Evolutionary conservation across 2,329 filamentous ascomycete genomes (phyloP), one percentile per base, ranked within the genome.

Genomic region (Didymella segeticola): DNA sequence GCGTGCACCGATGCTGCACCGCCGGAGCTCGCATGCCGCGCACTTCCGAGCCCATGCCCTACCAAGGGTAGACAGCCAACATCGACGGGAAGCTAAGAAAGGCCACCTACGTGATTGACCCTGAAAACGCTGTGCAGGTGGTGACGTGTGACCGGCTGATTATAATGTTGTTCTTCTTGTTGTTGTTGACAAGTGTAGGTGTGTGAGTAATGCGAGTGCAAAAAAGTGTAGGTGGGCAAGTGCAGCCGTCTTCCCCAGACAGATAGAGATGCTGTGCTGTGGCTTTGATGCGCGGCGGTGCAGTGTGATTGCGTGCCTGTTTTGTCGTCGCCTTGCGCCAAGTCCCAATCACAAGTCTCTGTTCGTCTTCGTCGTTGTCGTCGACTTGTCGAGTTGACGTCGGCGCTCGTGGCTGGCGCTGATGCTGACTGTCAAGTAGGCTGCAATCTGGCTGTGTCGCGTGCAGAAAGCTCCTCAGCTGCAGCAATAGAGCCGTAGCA

Each of bases 51-150:
- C 33, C 45, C 38, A 43, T 19, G 22, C 25, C 43, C 38, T 11
- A 30, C 30, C 25, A 37, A 29, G n/a, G n/a, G n/a, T n/a, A n/a
- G n/a, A n/a, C n/a, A n/a, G n/a, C n/a, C n/a, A n/a, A 36, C 30
- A 25, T 20, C 31, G 38, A 43, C 27, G 30, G 29, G 25, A 39
- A 43, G 51, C 43, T 53, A 48, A 39, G 46, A 54, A 36, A 54
- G 45, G 34, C 45, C 45, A 54, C 51, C 51, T 54, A 54, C 51
- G 46, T 54, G 45, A 49, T 54, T 54, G 51, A 54, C 36, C 42
- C 34, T 41, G 39, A 14, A 37, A 26, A 3, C 31, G 23, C 25
- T 37, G 20, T 37, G 12, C 38, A 17, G 38, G 47, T 37, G 47
- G 25, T 37, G 47, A 30, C 38, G 47, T 49, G 29, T 9, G 30